phyloP scores from a whole-genome alignment of 345 rosid genomes.

The Syzygium grande region DNA sequence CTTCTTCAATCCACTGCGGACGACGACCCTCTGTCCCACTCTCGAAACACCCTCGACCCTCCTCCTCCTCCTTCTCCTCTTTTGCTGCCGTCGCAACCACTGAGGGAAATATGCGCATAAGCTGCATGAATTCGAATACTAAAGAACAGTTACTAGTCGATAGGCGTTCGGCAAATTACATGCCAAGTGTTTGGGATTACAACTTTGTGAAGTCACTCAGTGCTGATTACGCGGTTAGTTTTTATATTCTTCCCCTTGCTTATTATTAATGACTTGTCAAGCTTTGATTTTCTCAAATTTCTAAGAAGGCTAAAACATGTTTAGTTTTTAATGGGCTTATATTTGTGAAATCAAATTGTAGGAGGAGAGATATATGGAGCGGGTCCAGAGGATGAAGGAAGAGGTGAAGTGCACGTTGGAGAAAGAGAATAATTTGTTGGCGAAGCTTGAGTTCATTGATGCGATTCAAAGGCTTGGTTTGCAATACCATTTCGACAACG shows the following conservation, averaged over 20 bases:
- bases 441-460: slow-evolving; percentile 8
- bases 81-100: not conserved
- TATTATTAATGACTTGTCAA: not conserved
- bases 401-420: not conserved
- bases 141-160: not conserved
- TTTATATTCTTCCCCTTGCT: not conserved
- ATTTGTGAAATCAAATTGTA: not conserved
- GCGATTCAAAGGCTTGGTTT: slow-evolving; percentile 11
- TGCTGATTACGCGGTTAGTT: not conserved
- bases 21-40: not conserved
- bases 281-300: not conserved
- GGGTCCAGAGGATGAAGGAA: not conserved
- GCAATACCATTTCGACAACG: slow-evolving; percentile 7
- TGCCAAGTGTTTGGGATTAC: not conserved
- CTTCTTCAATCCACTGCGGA: not conserved
- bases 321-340: not conserved
- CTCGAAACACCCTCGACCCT: not conserved
- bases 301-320: not conserved
- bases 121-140: not conserved
- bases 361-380: not conserved
- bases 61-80: not conserved
- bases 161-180: slow-evolving; percentile 6
- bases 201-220: not conserved
- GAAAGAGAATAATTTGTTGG: not conserved
- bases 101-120: not conserved